phyloP scores from a whole-genome alignment of 1,284 basidiomycete genomes.

The Rhodotorula sp. region DNA sequence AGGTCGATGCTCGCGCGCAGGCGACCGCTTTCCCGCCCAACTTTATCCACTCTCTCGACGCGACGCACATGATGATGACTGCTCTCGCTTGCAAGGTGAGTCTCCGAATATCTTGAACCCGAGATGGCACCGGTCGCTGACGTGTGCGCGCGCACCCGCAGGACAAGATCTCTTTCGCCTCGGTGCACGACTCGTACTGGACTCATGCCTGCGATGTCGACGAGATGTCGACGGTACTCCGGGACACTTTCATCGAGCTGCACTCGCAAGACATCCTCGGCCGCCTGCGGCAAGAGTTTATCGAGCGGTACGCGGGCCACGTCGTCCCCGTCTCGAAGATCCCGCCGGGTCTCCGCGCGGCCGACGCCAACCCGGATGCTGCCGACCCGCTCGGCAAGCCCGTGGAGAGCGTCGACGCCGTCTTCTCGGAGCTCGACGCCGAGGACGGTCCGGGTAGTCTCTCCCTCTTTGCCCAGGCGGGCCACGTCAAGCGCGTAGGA shows the following conservation, averaged over 20 bases:
- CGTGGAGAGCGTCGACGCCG: slow-evolving; percentile 34
- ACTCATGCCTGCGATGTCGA: slow-evolving; percentile 89
- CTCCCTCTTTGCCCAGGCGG: slow-evolving; percentile 29
- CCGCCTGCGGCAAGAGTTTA: slow-evolving; percentile 59
- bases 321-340: slow-evolving; percentile 63
- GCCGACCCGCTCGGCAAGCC: not conserved
- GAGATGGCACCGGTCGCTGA: not conserved
- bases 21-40: slow-evolving; percentile 98
- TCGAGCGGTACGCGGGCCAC: slow-evolving; percentile 72
- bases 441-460: slow-evolving; percentile 35
- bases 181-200: slow-evolving; percentile 99
- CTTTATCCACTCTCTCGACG: slow-evolving; percentile 96
- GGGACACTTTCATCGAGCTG: slow-evolving; percentile 89
- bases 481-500: slow-evolving; percentile 32
- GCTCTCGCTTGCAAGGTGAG: slow-evolving; percentile 82
- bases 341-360: slow-evolving; percentile 31
- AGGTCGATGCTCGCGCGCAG: slow-evolving; percentile 85
- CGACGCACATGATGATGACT: slow-evolving; percentile 98
- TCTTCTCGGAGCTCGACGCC: slow-evolving; percentile 45
- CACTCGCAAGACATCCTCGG: slow-evolving; percentile 82
- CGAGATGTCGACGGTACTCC: slow-evolving; percentile 83
- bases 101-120: slow-evolving; percentile 27
- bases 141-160: slow-evolving; percentile 53
- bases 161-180: slow-evolving; percentile 77
- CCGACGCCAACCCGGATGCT: not conserved